Conservation (phyloP, 2,329 filamentous ascomycete genomes). For the Fusarium drepaniforme region DNA sequence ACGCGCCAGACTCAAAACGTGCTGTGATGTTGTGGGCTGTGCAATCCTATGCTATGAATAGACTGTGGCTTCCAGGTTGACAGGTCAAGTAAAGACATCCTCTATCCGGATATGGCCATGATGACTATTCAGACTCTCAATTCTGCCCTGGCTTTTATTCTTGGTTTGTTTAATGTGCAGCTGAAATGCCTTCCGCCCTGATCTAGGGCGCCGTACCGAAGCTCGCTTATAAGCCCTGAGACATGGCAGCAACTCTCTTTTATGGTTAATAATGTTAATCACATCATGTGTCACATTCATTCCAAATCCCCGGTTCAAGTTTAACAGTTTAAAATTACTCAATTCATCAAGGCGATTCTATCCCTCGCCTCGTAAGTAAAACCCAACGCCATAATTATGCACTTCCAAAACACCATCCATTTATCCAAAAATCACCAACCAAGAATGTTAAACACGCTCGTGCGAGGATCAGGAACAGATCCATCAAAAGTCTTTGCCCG, state of each 20-base stretch:
- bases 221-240: not conserved
- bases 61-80: not conserved
- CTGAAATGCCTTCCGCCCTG: not conserved
- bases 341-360: conserved; percentile 17
- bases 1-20: not conserved
- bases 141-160: not conserved
- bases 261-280: not conserved
- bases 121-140: not conserved
- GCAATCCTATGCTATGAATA: not conserved
- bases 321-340: conserved; percentile 9
- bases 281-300: not conserved
- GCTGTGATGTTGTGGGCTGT: not conserved
- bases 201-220: not conserved
- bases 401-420: conserved; percentile 8
- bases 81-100: not conserved
- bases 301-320: not conserved
- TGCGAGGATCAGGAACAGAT: conserved; percentile 39
- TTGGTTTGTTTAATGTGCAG: not conserved
- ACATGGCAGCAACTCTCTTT: not conserved
- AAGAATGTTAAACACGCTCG: conserved; percentile 42
- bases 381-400: conserved; percentile 7
- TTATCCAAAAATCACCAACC: conserved; percentile 30
- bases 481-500: conserved; percentile 38
- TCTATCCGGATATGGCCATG: not conserved
- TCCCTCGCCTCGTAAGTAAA: conserved; percentile 3